Evolutionary conservation across 805 yeast species (phyloP).

Genomic region (Diddensiella santjacobensis): DNA sequence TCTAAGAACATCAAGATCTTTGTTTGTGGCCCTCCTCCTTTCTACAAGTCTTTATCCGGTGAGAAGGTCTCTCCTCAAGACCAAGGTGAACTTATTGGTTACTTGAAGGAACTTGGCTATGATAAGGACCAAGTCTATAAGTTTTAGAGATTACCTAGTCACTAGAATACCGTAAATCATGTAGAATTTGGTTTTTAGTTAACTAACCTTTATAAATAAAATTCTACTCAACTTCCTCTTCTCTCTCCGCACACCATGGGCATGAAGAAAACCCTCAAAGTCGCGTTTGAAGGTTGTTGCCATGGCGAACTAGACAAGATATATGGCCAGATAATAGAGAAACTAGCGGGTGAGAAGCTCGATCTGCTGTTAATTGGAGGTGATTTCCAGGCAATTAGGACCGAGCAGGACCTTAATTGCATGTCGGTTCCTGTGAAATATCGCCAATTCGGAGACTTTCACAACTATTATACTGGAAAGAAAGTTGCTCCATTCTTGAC

Average conservation of each 20-base stretch:
- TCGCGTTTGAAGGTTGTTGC: slow-evolving; percentile 87
- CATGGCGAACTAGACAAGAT: slow-evolving; percentile 73
- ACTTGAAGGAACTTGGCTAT: slow-evolving; percentile 83
- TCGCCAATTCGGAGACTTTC: slow-evolving; percentile 72
- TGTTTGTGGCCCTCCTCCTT: slow-evolving; percentile 94
- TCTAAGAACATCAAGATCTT: slow-evolving; percentile 68
- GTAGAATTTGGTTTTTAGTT: too few species aligned
- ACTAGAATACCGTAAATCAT: too few species aligned
- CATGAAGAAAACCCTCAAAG: slow-evolving; percentile 20
- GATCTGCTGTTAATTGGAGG: slow-evolving; percentile 79
- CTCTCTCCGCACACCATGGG: not conserved
- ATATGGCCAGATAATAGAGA: slow-evolving; percentile 38
- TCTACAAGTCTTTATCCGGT: slow-evolving; percentile 87
- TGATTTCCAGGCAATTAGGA: slow-evolving; percentile 81
- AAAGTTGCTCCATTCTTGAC: slow-evolving; percentile 71
- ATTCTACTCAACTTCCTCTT: not conserved
- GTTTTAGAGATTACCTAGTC: too few species aligned
- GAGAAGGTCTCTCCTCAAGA: slow-evolving; percentile 77
- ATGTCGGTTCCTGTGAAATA: slow-evolving; percentile 81
- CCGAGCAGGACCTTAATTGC: slow-evolving; percentile 57
- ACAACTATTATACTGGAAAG: slow-evolving; percentile 58
- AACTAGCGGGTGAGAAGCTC: slow-evolving; percentile 29
- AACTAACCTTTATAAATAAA: too few species aligned
- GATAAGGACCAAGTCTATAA: slow-evolving; percentile 84
- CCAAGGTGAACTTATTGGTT: slow-evolving; percentile 93